Conservation (phyloP, 257 asterid genomes). For the Fraxinus cuspidata region DNA sequence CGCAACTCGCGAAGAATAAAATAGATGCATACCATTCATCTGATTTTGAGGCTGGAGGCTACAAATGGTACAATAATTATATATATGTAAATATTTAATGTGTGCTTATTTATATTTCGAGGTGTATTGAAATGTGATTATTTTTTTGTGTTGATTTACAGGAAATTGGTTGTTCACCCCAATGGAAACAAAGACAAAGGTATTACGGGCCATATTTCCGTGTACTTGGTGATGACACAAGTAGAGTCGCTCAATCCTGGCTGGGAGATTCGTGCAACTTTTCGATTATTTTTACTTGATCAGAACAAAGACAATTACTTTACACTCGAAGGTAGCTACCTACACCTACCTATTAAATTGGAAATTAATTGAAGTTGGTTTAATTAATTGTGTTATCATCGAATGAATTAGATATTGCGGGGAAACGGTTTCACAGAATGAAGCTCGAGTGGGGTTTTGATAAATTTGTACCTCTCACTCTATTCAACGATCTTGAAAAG, state of each 20-base stretch:
- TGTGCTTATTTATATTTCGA: background rate
- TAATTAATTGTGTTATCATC: background rate
- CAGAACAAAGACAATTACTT: slow-evolving; percentile 62
- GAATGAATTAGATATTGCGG: slow-evolving; percentile 30
- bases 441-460: slow-evolving; percentile 64
- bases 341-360: background rate
- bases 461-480: slow-evolving; percentile 46
- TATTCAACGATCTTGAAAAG: slow-evolving; percentile 46
- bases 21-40: slow-evolving; percentile 44
- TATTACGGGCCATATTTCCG: slow-evolving; percentile 50
- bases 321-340: slow-evolving; percentile 44
- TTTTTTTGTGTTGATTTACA: slow-evolving; percentile 19
- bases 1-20: slow-evolving; percentile 46
- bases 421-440: slow-evolving; percentile 56
- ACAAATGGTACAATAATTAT: slow-evolving; percentile 52
- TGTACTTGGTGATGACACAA: slow-evolving; percentile 48
- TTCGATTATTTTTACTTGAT: slow-evolving; percentile 59
- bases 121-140: background rate
- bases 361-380: background rate
- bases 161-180: slow-evolving; percentile 67
- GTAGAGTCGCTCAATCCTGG: slow-evolving; percentile 36
- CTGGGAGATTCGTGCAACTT: slow-evolving; percentile 55
- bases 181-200: slow-evolving; percentile 68
- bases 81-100: background rate
- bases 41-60: slow-evolving; percentile 69